Conservation (phyloP, 208 protist species). For the Acanthamoeba divionensis region DNA sequence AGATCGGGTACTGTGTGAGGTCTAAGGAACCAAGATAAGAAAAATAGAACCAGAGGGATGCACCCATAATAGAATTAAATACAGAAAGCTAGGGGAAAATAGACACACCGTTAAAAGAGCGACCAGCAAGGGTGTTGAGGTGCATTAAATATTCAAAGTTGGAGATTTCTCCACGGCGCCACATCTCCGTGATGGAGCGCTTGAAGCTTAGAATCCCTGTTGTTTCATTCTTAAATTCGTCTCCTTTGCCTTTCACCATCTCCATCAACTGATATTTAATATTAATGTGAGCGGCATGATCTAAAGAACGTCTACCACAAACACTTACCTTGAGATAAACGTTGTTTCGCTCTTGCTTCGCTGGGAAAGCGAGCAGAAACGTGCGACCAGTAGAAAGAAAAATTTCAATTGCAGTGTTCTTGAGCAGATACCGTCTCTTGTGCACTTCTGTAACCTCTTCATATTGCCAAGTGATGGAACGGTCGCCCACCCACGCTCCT, state of each 20-base stretch:
- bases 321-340: conserved; percentile 34
- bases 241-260: not conserved
- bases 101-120: conserved; percentile 77
- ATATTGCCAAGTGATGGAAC: not conserved
- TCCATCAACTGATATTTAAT: not conserved
- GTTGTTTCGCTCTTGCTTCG: conserved; percentile 48
- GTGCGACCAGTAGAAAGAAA: conserved; percentile 71
- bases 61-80: not conserved
- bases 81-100: not conserved
- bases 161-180: conserved; percentile 70
- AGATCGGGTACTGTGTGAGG: conserved; percentile 82
- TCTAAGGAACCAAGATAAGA: conserved; percentile 41
- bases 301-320: not conserved
- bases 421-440: conserved; percentile 67
- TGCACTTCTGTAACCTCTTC: conserved; percentile 54
- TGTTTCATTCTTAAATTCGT: not conserved
- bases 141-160: conserved; percentile 85
- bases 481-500: not conserved
- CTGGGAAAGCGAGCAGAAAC: conserved; percentile 66
- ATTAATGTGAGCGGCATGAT: not conserved
- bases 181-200: conserved; percentile 73
- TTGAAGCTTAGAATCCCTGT: not conserved
- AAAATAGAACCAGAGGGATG: not conserved
- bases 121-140: conserved; percentile 79
- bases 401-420: conserved; percentile 71